phyloP scores from a whole-genome alignment of 495 filamentous ascomycete genomes.

The Staphylotrichum tortipilum region DNA sequence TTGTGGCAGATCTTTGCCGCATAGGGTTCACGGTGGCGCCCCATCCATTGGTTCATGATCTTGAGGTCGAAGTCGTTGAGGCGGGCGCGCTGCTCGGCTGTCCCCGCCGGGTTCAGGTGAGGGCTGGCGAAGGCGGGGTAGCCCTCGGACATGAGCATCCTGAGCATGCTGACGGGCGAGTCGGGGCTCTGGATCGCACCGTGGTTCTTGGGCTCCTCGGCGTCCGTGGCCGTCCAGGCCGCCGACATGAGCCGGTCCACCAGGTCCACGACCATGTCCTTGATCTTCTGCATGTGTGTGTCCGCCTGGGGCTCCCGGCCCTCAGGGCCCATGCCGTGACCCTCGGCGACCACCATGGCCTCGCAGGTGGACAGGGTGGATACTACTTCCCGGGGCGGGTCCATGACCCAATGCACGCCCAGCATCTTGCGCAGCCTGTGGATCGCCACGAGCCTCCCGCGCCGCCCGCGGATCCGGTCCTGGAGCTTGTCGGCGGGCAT shows the following conservation, averaged over 20 bases:
- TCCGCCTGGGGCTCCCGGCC: conserved; percentile 10
- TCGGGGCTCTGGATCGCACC: conserved; percentile 15
- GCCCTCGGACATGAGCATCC: conserved; percentile 22
- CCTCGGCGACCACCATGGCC: conserved; percentile 10
- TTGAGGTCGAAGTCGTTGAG: conserved; percentile 28
- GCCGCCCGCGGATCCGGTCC: background rate
- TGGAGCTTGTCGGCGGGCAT: background rate
- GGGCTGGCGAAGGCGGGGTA: conserved; percentile 31
- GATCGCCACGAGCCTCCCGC: background rate
- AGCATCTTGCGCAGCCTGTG: background rate
- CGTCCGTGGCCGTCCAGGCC: conserved; percentile 12
- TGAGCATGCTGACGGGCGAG: conserved; percentile 22
- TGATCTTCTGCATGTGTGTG: conserved; percentile 5
- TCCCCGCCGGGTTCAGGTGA: conserved; percentile 1
- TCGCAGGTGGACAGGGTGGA: conserved; percentile 7
- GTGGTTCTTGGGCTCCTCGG: conserved; percentile 3
- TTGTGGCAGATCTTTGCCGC: conserved; percentile 59
- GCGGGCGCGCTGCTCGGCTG: conserved; percentile 12
- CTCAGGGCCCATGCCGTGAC: background rate
- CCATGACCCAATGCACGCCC: background rate
- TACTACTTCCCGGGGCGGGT: background rate
- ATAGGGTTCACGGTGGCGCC: conserved; percentile 12
- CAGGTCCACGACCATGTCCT: conserved; percentile 13
- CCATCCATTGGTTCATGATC: conserved; percentile 26
- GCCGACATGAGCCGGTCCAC: conserved; percentile 19